These are phyloP conservation scores for Tylopilus balloui DNA, from an alignment of 768 basidiomycete genomes.

Conservation along the genomic window DNA sequence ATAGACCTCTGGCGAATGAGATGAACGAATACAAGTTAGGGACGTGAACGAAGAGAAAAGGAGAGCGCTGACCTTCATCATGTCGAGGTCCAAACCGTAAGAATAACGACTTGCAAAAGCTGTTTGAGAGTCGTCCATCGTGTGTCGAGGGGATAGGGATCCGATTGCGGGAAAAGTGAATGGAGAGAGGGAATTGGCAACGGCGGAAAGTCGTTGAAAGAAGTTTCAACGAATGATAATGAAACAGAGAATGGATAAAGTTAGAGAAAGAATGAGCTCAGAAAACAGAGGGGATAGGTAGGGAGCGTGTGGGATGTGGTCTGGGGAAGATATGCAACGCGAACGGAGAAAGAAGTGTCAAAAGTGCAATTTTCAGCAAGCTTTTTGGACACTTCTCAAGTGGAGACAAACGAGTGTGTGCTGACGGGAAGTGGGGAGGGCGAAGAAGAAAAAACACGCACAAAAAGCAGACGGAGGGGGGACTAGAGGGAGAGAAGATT, in stretches of 20 bases:
- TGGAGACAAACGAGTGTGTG: conserved; percentile 32
- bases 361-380: conserved; percentile 26
- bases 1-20: conserved; percentile 63
- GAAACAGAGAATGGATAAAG: conserved; percentile 46
- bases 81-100: conserved; percentile 81
- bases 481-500: conserved; percentile 27
- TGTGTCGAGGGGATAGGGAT: conserved; percentile 22
- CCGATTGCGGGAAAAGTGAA: conserved; percentile 29
- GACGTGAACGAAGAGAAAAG: neutral
- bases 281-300: conserved; percentile 33
- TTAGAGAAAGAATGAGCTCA: conserved; percentile 50
- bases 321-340: conserved; percentile 28
- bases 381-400: conserved; percentile 26
- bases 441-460: conserved; percentile 37
- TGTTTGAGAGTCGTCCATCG: conserved; percentile 74
- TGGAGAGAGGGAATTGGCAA: conserved; percentile 46
- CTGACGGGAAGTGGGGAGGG: conserved; percentile 15
- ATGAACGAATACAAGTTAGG: neutral
- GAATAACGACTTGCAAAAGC: conserved; percentile 66
- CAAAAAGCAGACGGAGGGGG: conserved; percentile 32
- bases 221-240: conserved; percentile 37
- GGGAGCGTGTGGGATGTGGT: conserved; percentile 42
- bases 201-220: conserved; percentile 41
- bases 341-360: conserved; percentile 19
- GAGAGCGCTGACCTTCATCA: conserved; percentile 71